Percentiles rank a stretch among this genome's conserved stretches.
Evolutionary conservation across 1,139 yeast species (phyloP).

Genomic region (Lodderomyces jiufengensis): DNA sequence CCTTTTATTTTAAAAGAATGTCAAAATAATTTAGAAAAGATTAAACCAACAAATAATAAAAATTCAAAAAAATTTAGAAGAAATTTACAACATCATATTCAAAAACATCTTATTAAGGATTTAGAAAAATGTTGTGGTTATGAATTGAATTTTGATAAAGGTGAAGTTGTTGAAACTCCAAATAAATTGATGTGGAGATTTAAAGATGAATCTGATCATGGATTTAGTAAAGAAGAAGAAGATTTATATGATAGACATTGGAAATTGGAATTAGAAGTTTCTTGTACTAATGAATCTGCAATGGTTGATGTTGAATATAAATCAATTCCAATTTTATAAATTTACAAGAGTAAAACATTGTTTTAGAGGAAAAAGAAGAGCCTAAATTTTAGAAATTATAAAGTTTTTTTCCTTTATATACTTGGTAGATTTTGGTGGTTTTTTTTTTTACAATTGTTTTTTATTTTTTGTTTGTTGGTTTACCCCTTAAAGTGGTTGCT

Average conservation of each 20-base stretch:
- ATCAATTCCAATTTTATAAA: constrained; percentile 32
- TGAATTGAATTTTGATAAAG: constrained; percentile 50
- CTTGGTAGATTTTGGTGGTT: too few relatives aligned
- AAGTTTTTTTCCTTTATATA: too few relatives aligned
- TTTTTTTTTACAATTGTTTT: too few relatives aligned
- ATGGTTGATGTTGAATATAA: constrained; percentile 57
- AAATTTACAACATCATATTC: constrained; percentile 71
- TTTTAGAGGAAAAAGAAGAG: too few relatives aligned
- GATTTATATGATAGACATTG: constrained; percentile 49
- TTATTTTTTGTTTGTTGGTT: too few relatives aligned
- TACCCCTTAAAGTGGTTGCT: too few relatives aligned
- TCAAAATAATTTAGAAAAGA: constrained; percentile 67
- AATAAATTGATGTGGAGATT: constrained; percentile 49
- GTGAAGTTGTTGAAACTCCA: constrained; percentile 47
- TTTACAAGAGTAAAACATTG: too few relatives aligned
- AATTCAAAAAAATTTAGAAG: constrained; percentile 70
- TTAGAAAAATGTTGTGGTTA: constrained; percentile 60
- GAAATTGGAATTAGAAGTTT: constrained; percentile 54
- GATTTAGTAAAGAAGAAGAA: constrained; percentile 46
- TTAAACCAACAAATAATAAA: constrained; percentile 69
- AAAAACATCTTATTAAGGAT: constrained; percentile 66
- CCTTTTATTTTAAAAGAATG: constrained; percentile 68
- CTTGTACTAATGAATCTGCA: constrained; percentile 58
- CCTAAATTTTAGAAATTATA: too few relatives aligned
- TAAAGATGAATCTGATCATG: constrained; percentile 51